Percentiles rank a stretch among this genome's conserved stretches.
Evolutionary conservation across 441 rosid species (phyloP).

Genomic region (Erodium moschatum): DNA sequence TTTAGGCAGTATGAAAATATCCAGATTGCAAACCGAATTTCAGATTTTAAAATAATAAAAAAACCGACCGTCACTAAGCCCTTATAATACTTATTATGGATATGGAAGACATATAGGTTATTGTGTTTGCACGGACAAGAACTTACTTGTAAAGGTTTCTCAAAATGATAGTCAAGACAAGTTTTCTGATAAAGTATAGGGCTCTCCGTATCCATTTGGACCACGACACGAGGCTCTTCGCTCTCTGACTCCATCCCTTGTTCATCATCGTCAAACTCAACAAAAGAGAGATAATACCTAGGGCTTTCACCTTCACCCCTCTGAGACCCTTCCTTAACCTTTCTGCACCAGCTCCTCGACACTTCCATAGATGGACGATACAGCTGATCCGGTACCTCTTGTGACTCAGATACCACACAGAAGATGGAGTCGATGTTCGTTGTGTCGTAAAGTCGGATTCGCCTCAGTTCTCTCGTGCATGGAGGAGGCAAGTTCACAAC

Average conservation of each 20-base stretch:
- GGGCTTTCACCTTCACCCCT: conserved; percentile 37
- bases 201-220: too few species aligned
- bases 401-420: conserved; percentile 76
- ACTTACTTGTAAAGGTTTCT: conserved; percentile 58
- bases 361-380: conserved; percentile 62
- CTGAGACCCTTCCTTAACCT: conserved; percentile 47
- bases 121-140: too few species aligned
- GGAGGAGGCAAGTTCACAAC: conserved; percentile 46
- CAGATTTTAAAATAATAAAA: too few species aligned
- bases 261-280: conserved; percentile 27
- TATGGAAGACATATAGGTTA: too few species aligned
- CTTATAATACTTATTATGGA: too few species aligned
- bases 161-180: conserved; percentile 65
- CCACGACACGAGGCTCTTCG: too few species aligned
- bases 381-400: conserved; percentile 43
- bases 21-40: too few species aligned
- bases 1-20: too few species aligned
- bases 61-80: too few species aligned
- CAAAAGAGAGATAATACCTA: conserved; percentile 51
- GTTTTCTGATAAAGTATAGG: conserved; percentile 41
- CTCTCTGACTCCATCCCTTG: conserved; percentile 27
- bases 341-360: conserved; percentile 56
- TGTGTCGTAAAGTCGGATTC: conserved; percentile 72
- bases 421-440: conserved; percentile 52
- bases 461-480: conserved; percentile 52